Evolutionary conservation across 805 yeast species (phyloP), one percentile per base, ranked within the genome.

Genomic region (Soucietia sequanensis): DNA sequence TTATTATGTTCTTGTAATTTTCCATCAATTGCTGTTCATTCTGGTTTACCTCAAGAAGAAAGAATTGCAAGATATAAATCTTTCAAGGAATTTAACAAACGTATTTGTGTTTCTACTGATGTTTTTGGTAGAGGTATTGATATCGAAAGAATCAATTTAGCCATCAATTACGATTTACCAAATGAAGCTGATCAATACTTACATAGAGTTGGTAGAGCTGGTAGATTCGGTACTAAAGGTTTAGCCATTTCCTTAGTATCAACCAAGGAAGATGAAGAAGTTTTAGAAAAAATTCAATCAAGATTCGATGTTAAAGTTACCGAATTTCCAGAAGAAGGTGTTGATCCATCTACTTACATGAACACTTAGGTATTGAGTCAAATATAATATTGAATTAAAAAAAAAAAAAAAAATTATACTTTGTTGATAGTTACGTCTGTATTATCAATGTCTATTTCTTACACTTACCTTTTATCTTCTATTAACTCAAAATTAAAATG

Each of bases 171-270:
- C 68, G 99, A 91, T 69, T 72, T 91, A 74, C 96, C 99, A 52
- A 74, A 68, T 47, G 97, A 90, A 72, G 96, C 98, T 46, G 98
- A 91, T 68, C 97, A 93, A 69, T 91, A 93, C 70, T 79, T 91
- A 62, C 99, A 91, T 75, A 88, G 99, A 75, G 99, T 91, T 45
- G 99, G 99, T 60, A 89, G 99, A 80, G 99, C 99, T 50, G 99
- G 99, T 71, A 90, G 99, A 78, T 91, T 91, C 56, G 99, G 99
- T 75, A 91, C 99, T 61, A 91, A 91, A 74, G 99, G 99, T 72
- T 80, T 93, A 54, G 95, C 97, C 35, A 77, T 93, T 39, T 87
- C 96, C 27, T 86, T 91, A 47, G 93, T 93, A 36, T 75, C 93
- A 27, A 75, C 81, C 39, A 84, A 80, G 54, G 91, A 81, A 46